Percentiles rank a stretch among this genome's conserved stretches.
Evolutionary conservation across 2,329 filamentous ascomycete species (phyloP).

Genomic region (Stachybotrys echinatus): DNA sequence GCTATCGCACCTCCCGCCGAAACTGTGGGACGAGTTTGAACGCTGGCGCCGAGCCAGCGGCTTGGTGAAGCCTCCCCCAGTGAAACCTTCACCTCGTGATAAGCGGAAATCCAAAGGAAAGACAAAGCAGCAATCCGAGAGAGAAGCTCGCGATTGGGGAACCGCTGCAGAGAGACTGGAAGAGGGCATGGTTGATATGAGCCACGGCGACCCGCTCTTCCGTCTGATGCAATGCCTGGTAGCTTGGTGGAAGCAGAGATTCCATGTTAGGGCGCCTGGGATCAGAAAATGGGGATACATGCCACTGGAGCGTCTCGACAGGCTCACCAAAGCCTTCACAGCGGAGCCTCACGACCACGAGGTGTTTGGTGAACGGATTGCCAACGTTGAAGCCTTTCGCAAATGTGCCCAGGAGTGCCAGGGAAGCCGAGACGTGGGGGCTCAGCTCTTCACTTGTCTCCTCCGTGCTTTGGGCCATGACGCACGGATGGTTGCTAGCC

Average conservation of each 20-base stretch:
- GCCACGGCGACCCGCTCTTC: constrained; percentile 75
- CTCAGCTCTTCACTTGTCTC: constrained; percentile 84
- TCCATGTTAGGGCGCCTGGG: constrained; percentile 70
- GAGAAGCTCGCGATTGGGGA: constrained; percentile 61
- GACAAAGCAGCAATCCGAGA: constrained; percentile 24
- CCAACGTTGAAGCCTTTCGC: constrained; percentile 62
- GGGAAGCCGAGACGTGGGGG: constrained; percentile 82
- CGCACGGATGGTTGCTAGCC: constrained; percentile 72
- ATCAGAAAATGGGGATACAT: constrained; percentile 89
- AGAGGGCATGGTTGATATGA: constrained; percentile 68
- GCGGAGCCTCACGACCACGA: constrained; percentile 56
- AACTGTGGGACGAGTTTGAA: constrained; percentile 66
- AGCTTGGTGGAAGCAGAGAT: constrained; percentile 84
- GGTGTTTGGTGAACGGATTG: constrained; percentile 71
- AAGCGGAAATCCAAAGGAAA: constrained; percentile 31
- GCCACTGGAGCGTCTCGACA: constrained; percentile 66
- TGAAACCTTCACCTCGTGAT: constrained; percentile 16
- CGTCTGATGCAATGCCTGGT: constrained; percentile 70
- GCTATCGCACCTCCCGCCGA: constrained; percentile 64
- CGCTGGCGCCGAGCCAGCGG: constrained; percentile 68
- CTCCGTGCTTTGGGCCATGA: constrained; percentile 77
- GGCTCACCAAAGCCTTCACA: constrained; percentile 66
- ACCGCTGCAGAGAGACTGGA: constrained; percentile 64
- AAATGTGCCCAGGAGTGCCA: constrained; percentile 61
- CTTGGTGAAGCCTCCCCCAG: constrained; percentile 37